These are phyloP conservation scores for Phytophthora hybrid DNA, from an alignment of 352 stramenopile species.

Conservation along the genomic window DNA sequence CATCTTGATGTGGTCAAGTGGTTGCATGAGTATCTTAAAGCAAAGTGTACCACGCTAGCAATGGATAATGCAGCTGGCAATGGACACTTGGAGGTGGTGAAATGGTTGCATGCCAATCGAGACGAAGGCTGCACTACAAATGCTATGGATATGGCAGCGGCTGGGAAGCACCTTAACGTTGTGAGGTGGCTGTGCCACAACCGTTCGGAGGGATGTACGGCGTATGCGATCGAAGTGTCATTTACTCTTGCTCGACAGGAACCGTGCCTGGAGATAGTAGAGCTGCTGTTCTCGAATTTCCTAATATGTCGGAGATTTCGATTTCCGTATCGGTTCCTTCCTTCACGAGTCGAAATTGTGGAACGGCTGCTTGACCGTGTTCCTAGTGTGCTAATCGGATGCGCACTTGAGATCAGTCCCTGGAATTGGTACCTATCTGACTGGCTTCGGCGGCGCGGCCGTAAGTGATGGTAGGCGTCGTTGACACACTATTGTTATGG, in stretches of 20 bases:
- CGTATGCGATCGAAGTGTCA: neutral
- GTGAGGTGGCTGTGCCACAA: constrained; percentile 4
- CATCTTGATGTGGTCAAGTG: constrained; percentile 11
- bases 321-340: neutral
- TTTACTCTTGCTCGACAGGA: too few relatives aligned
- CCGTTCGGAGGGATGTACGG: too few relatives aligned
- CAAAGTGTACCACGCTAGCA: constrained; percentile 8
- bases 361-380: neutral
- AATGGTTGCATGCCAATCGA: constrained; percentile 16
- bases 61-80: constrained; percentile 8
- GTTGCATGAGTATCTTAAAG: constrained; percentile 1
- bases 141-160: constrained; percentile 8
- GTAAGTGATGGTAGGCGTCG: too few relatives aligned
- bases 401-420: neutral
- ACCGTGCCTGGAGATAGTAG: neutral
- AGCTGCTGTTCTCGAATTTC: neutral
- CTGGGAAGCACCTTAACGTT: constrained; percentile 1
- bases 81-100: constrained; percentile 15
- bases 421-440: neutral
- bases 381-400: neutral
- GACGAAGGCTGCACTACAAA: constrained; percentile 6
- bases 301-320: neutral
- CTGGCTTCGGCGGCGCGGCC: neutral
- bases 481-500: too few relatives aligned
- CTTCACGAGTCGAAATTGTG: neutral